Conservation (phyloP, 768 basidiomycete species). For the Lactifluus subvellereus region DNA sequence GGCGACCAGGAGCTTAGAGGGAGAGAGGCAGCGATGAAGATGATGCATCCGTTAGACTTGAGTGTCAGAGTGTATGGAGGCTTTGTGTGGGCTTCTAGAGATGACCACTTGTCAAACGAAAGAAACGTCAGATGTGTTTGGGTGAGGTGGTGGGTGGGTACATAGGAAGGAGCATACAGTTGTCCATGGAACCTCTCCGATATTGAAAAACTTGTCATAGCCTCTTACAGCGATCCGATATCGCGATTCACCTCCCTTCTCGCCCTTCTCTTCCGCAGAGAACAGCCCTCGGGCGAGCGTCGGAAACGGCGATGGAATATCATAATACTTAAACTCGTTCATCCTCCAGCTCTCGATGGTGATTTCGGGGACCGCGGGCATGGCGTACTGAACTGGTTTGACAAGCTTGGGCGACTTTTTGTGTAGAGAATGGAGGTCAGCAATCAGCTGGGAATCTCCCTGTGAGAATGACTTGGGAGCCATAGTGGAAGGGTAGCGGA, state of each 20-base stretch:
- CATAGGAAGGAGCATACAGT: slow-evolving; percentile 47
- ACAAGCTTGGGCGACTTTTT: slow-evolving; percentile 59
- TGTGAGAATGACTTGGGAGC: slow-evolving; percentile 24
- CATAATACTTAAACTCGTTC: slow-evolving; percentile 94
- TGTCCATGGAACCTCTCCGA: slow-evolving; percentile 94
- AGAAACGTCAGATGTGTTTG: not conserved
- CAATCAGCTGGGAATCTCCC: slow-evolving; percentile 57
- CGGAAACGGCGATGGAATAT: slow-evolving; percentile 86
- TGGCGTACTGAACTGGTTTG: slow-evolving; percentile 48
- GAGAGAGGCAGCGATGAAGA: slow-evolving; percentile 87
- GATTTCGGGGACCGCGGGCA: slow-evolving; percentile 51
- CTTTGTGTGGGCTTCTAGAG: slow-evolving; percentile 60
- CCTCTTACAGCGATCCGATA: slow-evolving; percentile 78
- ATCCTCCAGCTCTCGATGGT: slow-evolving; percentile 88
- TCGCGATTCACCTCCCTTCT: slow-evolving; percentile 32
- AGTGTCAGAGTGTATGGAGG: slow-evolving; percentile 81
- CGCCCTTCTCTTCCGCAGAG: slow-evolving; percentile 43
- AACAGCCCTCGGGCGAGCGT: slow-evolving; percentile 93
- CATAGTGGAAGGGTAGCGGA: slow-evolving; percentile 23
- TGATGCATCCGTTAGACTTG: slow-evolving; percentile 96
- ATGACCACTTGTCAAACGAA: slow-evolving; percentile 57
- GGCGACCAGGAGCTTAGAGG: slow-evolving; percentile 69
- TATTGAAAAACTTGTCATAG: slow-evolving; percentile 99
- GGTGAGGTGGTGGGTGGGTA: not conserved
- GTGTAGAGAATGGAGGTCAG: slow-evolving; percentile 46